Evolutionary conservation across 2,329 filamentous ascomycete species (phyloP), one percentile per base, ranked within the genome.

Genomic region (Aspergillaceae sp.): DNA sequence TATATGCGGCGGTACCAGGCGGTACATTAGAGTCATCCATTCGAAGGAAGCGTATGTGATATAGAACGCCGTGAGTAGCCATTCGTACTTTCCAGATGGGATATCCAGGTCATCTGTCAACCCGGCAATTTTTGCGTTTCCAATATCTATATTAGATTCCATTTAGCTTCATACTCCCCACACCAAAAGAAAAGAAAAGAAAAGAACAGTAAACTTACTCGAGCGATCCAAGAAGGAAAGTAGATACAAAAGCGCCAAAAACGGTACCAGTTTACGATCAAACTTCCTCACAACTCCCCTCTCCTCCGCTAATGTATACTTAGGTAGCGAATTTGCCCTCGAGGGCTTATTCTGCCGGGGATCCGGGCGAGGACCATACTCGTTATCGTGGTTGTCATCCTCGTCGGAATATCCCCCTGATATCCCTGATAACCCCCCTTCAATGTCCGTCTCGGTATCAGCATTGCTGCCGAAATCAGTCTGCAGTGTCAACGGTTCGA

Each of bases 211-310:
- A 32, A 29, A 70, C 75, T 51, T 72, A 89, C 87, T 94, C 11
- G 86, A 90, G 54, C 89, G 77, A 65, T 95, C 89, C 53, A 95
- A 68, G 62, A 94, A 95, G 51, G 83, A 85, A 51, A 95, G 72
- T 74, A 94, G 78, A 62, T 92, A 96, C 8, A 95, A 74, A 48
- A 91, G 63, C 7, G 87, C 85, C 52, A 95, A 76, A 61, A 95
- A 94, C 1, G 86, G 64, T 4, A 94, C 87, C 44, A 96, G 75
- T 52, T 77, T 79, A 46, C 79, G 74, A 63, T 95, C 89, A 55
- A 95, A 80, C 68, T 86, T 89, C 59, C 74, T 75, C 46, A 89
- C 74, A 6, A 94, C 82, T 3, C 74, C 71, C 26, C 64, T 69
- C 61, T 94, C 89, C 64, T 96, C 89, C 45, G 89, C 83, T 2